These are phyloP conservation scores for Rhododendron griersonianum DNA, from an alignment of 148 eudicot genomes.

Conservation along the genomic window DNA sequence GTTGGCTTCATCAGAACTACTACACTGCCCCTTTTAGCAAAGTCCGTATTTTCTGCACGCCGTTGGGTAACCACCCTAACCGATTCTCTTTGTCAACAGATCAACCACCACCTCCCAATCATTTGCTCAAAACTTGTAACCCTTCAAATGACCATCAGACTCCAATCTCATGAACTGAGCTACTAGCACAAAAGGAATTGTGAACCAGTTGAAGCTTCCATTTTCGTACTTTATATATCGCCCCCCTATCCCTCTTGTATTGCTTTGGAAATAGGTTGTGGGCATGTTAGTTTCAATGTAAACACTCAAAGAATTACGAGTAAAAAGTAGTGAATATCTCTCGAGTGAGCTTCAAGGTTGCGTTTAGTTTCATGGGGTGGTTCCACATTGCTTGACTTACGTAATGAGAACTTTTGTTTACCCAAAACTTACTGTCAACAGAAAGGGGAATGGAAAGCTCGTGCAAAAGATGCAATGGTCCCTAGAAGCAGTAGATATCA, in stretches of 20 bases:
- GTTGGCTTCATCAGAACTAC: slow-evolving; percentile 15
- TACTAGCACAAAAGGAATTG: slow-evolving; percentile 9
- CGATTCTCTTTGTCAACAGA: neutral
- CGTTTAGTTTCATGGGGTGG: slow-evolving; percentile 10
- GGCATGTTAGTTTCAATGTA: slow-evolving; percentile 7
- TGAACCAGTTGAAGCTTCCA: slow-evolving; percentile 4
- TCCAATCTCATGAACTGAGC: slow-evolving; percentile 26
- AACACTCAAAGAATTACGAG: neutral
- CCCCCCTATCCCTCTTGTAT: neutral
- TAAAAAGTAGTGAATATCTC: neutral
- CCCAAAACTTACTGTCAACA: neutral
- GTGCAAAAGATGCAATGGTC: no score
- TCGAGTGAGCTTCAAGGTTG: slow-evolving; percentile 19
- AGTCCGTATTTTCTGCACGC: slow-evolving; percentile 26
- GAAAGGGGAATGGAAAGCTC: neutral
- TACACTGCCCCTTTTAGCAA: slow-evolving; percentile 25
- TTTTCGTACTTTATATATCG: neutral
- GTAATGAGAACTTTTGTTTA: neutral
- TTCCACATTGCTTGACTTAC: neutral
- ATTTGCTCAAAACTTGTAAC: slow-evolving; percentile 15
- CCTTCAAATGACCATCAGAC: slow-evolving; percentile 24
- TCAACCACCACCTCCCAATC: slow-evolving; percentile 18
- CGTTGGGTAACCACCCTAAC: slow-evolving; percentile 21
- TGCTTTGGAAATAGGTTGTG: neutral
- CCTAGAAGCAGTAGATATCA: neutral